A percentile compares a stretch with the other conserved stretches of the same genome.
These are phyloP conservation scores for Daedaleopsis sinensis DNA, from an alignment of 768 basidiomycete genomes.

Conservation along the genomic window DNA sequence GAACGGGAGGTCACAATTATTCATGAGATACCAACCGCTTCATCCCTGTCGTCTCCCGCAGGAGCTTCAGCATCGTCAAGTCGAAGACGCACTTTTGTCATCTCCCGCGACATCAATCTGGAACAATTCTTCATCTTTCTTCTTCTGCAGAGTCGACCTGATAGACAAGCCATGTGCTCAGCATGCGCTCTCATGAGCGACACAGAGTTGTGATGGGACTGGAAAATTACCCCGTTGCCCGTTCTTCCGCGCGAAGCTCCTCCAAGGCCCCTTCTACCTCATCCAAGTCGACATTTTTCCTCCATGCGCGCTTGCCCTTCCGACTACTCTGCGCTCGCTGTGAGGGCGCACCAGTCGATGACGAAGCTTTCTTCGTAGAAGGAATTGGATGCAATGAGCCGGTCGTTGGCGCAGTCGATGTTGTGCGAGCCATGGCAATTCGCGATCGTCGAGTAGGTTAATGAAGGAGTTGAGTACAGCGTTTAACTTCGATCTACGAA, in stretches of 20 bases:
- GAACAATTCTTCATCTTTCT: constrained; percentile 76
- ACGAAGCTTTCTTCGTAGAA: constrained; percentile 8
- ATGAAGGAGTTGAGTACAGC: neutral
- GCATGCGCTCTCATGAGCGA: neutral
- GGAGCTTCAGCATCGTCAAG: neutral
- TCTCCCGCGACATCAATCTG: constrained; percentile 81
- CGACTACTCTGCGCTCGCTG: constrained; percentile 72
- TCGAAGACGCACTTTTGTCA: constrained; percentile 53
- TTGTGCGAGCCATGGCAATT: neutral
- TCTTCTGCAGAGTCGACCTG: constrained; percentile 67
- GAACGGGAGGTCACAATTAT: neutral
- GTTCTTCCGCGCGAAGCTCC: constrained; percentile 77
- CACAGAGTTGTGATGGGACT: neutral
- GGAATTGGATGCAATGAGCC: neutral
- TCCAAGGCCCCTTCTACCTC: constrained; percentile 80
- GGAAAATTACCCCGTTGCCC: constrained; percentile 77
- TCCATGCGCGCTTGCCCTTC: constrained; percentile 92
- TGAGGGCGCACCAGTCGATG: constrained; percentile 49
- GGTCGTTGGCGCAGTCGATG: neutral
- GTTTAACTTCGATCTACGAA: too few relatives aligned
- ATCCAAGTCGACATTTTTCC: constrained; percentile 88
- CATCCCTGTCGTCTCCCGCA: neutral
- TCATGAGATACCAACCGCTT: neutral
- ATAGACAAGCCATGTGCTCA: neutral
- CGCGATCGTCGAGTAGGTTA: neutral